These are phyloP conservation scores for Pseudogymnoascus sp. DNA, from an alignment of 2,329 filamentous ascomycete genomes.

Conservation along the genomic window DNA sequence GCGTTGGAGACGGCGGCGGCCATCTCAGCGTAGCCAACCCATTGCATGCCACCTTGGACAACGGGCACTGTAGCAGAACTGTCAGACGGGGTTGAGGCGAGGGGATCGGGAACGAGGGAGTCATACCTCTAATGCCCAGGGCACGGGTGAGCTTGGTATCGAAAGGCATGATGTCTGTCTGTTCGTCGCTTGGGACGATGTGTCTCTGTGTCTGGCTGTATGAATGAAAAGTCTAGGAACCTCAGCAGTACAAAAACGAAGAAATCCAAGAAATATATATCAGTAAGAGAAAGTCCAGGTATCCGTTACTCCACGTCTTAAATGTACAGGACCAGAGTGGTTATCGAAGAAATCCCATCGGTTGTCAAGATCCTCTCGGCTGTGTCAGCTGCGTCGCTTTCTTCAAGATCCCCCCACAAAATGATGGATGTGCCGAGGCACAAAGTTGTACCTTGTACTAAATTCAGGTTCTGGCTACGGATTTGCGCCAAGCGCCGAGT, in stretches of 20 bases:
- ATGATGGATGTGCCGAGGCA: conserved; percentile 2
- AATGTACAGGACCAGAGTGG: not conserved
- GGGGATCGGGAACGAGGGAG: not conserved
- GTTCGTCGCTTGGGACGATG: conserved; percentile 40
- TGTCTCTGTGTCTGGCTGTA: not conserved
- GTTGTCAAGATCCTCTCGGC: not conserved
- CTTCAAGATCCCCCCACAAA: not conserved
- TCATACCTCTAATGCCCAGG: conserved; percentile 34
- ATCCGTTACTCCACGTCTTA: not conserved
- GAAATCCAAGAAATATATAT: not conserved
- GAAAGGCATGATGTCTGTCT: conserved; percentile 39
- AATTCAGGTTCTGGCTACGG: not conserved
- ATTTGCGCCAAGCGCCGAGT: not conserved
- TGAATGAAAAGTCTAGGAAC: not conserved
- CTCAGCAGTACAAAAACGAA: not conserved
- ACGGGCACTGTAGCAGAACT: conserved; percentile 54
- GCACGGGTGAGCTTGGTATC: conserved; percentile 31
- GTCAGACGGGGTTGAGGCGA: conserved; percentile 6
- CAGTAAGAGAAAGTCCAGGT: not conserved
- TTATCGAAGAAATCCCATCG: not conserved
- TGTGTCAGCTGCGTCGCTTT: not conserved
- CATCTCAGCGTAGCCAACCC: conserved; percentile 73
- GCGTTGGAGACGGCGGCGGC: conserved; percentile 71
- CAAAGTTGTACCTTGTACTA: not conserved
- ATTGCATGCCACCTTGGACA: conserved; percentile 82